Conservation (phyloP, 1,284 basidiomycete species). For the Cerrena zonata region DNA sequence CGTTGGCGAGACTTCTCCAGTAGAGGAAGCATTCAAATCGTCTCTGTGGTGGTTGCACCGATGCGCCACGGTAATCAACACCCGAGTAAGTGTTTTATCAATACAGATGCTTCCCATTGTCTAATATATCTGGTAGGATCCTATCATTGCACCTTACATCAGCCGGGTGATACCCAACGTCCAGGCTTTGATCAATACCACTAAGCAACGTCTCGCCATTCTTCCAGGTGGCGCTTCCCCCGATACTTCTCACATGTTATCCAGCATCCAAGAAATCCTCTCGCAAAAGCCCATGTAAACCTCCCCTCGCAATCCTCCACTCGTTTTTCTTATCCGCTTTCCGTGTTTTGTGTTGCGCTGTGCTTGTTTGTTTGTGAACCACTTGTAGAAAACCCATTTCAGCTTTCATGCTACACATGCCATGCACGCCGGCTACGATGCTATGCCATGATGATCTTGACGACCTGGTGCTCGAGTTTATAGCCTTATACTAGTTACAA, state of each 20-base stretch:
- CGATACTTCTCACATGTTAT: slow-evolving; percentile 61
- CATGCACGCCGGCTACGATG: slow-evolving; percentile 4
- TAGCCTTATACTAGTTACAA: not conserved
- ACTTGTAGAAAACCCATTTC: not conserved
- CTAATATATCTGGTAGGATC: slow-evolving; percentile 59
- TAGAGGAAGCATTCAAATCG: slow-evolving; percentile 72
- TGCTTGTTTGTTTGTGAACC: not conserved
- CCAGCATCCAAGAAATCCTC: slow-evolving; percentile 69
- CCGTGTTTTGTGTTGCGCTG: slow-evolving; percentile 1
- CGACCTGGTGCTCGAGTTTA: slow-evolving; percentile 1
- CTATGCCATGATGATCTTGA: slow-evolving; percentile 5
- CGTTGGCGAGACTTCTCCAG: slow-evolving; percentile 66
- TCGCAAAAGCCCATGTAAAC: slow-evolving; percentile 65
- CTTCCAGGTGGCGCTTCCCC: slow-evolving; percentile 64
- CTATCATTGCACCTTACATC: slow-evolving; percentile 73
- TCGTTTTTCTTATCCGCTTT: not conserved
- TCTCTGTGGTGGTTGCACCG: slow-evolving; percentile 81
- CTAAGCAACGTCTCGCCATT: slow-evolving; percentile 70
- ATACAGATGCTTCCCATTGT: too few species aligned
- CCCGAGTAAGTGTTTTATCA: too few species aligned
- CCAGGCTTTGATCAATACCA: slow-evolving; percentile 65
- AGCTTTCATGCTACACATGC: not conserved
- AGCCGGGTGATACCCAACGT: slow-evolving; percentile 74
- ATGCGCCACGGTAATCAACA: slow-evolving; percentile 59
- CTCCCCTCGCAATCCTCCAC: too few species aligned